Conservation (phyloP, 2,329 filamentous ascomycete species). For the Hymenoscyphus linearis region DNA sequence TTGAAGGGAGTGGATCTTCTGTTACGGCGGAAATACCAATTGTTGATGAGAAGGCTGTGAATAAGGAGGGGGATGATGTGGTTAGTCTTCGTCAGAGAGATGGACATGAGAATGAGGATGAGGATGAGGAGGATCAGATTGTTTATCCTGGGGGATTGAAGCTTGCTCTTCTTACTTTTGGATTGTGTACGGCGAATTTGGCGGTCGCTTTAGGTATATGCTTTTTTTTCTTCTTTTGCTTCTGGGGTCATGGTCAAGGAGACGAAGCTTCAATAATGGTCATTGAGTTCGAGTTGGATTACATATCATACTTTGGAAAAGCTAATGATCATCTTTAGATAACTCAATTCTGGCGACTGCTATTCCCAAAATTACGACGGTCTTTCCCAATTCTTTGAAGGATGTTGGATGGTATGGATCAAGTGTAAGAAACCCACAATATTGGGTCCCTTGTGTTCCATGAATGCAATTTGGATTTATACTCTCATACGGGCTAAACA, state of each 20-base stretch:
- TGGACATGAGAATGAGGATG: slow-evolving; percentile 10
- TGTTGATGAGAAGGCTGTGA: not conserved
- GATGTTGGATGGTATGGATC: slow-evolving; percentile 36
- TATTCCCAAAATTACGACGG: slow-evolving; percentile 38
- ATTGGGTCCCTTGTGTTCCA: not conserved
- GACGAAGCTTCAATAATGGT: no score
- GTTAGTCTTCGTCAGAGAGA: slow-evolving; percentile 16
- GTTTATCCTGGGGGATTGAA: slow-evolving; percentile 27
- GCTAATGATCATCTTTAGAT: slow-evolving; percentile 23
- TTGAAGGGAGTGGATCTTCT: not conserved
- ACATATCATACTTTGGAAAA: not conserved
- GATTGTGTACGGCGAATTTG: slow-evolving; percentile 44
- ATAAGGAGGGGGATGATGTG: not conserved
- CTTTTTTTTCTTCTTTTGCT: not conserved
- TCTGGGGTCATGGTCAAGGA: not conserved
- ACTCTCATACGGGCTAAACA: not conserved
- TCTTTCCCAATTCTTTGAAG: slow-evolving; percentile 34
- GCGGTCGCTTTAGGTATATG: slow-evolving; percentile 39
- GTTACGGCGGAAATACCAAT: not conserved
- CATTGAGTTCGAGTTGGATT: no score
- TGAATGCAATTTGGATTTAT: not conserved
- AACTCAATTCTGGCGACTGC: slow-evolving; percentile 36
- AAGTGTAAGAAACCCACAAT: not conserved
- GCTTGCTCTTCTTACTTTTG: slow-evolving; percentile 39
- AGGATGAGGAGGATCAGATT: slow-evolving; percentile 17